A percentile compares a stretch with the other conserved stretches of the same genome.
Evolutionary conservation across 352 stramenopile species (phyloP).

Genomic region (Pythium rhizo-oryzae): DNA sequence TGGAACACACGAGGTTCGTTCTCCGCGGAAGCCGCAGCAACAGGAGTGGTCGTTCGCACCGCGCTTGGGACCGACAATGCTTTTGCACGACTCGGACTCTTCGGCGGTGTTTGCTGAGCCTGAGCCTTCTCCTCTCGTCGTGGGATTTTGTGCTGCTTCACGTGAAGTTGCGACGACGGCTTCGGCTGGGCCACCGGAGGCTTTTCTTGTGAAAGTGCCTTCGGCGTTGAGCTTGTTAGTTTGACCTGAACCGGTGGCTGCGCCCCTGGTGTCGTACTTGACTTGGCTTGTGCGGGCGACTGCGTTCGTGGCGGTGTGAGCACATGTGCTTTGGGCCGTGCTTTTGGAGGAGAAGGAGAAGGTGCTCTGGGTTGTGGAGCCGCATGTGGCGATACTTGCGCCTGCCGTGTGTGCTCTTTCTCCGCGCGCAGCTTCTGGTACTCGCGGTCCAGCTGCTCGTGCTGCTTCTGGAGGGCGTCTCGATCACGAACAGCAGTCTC

Average conservation of each 20-base stretch:
- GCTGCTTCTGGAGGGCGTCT: slow-evolving; percentile 5
- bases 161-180: background rate
- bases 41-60: background rate
- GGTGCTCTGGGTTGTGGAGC: background rate
- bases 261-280: background rate
- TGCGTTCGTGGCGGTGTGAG: background rate
- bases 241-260: background rate
- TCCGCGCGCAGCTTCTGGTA: slow-evolving; percentile 9
- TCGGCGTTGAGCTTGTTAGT: too few relatives aligned
- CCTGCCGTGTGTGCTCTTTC: background rate
- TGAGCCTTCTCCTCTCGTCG: background rate
- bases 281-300: background rate
- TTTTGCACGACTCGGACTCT: background rate
- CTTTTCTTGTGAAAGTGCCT: background rate
- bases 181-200: background rate
- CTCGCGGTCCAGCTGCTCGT: slow-evolving; percentile 15
- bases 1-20: slow-evolving; percentile 1
- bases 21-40: background rate
- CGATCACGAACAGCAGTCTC: background rate
- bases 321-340: background rate
- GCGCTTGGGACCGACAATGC: background rate
- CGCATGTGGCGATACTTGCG: background rate
- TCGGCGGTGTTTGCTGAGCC: background rate
- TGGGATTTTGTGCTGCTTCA: background rate
- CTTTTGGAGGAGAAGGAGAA: background rate